phyloP scores from a whole-genome alignment of 768 basidiomycete species.

The Tephrocybe sp. region DNA sequence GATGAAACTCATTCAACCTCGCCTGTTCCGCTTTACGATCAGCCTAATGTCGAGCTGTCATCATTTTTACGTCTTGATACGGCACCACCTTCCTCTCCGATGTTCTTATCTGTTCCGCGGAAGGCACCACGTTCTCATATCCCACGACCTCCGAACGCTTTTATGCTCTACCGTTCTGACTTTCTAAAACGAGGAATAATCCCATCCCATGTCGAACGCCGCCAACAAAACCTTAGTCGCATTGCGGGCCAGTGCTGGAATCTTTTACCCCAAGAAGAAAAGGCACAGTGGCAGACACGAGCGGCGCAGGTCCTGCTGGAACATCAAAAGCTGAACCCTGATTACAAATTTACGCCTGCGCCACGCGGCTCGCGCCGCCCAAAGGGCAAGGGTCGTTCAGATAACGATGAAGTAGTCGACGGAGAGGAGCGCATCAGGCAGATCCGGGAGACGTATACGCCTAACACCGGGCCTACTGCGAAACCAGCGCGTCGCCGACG shows the following conservation, averaged over 20 bases:
- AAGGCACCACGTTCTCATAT: slow-evolving; percentile 40
- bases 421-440: slow-evolving; percentile 27
- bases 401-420: slow-evolving; percentile 15
- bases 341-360: slow-evolving; percentile 62
- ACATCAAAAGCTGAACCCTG: slow-evolving; percentile 53
- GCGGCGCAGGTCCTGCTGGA: slow-evolving; percentile 47
- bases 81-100: neutral
- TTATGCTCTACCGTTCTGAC: slow-evolving; percentile 79
- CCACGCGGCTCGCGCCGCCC: slow-evolving; percentile 32
- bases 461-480: slow-evolving; percentile 33
- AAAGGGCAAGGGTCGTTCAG: slow-evolving; percentile 27
- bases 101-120: slow-evolving; percentile 6
- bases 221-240: slow-evolving; percentile 73
- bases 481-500: slow-evolving; percentile 34
- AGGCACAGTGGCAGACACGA: slow-evolving; percentile 41
- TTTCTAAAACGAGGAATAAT: slow-evolving; percentile 52
- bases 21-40: neutral
- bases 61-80: neutral
- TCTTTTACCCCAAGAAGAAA: slow-evolving; percentile 45
- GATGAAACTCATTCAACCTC: neutral
- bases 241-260: slow-evolving; percentile 74
- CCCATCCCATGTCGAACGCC: slow-evolving; percentile 50
- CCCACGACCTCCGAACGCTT: slow-evolving; percentile 79
- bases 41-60: neutral
- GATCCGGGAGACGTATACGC: slow-evolving; percentile 34